A percentile compares a stretch with the other conserved stretches of the same genome.
Conservation (phyloP, 768 basidiomycete genomes). For the Pisolithus microcarpus region DNA sequence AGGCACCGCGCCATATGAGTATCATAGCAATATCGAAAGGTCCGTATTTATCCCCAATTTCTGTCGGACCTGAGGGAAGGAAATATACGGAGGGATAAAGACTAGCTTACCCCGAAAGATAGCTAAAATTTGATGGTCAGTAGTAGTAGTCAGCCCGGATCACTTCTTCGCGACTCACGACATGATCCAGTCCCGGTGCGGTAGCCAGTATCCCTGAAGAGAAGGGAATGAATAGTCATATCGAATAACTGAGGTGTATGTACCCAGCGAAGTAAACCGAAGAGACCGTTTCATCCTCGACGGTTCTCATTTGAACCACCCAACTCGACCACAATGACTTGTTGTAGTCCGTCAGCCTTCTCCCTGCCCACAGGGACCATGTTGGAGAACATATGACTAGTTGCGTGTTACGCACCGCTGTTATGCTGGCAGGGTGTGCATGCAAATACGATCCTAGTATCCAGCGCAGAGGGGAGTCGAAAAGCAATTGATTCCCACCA, state of each 20-base stretch:
- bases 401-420: conserved; percentile 25
- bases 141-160: background rate
- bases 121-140: background rate
- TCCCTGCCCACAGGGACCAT: conserved; percentile 18
- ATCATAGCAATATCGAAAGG: conserved; percentile 37
- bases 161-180: background rate
- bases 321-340: conserved; percentile 36
- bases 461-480: conserved; percentile 43
- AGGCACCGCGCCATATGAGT: conserved; percentile 40
- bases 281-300: background rate
- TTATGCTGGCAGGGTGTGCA: conserved; percentile 33
- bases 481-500: conserved; percentile 34
- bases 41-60: conserved; percentile 33
- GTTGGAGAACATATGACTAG: background rate
- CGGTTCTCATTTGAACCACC: conserved; percentile 27
- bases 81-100: background rate
- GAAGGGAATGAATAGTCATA: too few relatives aligned
- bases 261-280: conserved; percentile 26
- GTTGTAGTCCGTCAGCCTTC: conserved; percentile 27
- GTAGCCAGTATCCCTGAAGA: conserved; percentile 4
- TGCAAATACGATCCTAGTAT: conserved; percentile 45
- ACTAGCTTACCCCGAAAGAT: background rate
- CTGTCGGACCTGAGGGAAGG: conserved; percentile 11
- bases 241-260: background rate
- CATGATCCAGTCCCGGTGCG: conserved; percentile 1